These are phyloP conservation scores for Talaromyces wortmannii DNA, from an alignment of 495 filamentous ascomycete species.

Conservation along the genomic window DNA sequence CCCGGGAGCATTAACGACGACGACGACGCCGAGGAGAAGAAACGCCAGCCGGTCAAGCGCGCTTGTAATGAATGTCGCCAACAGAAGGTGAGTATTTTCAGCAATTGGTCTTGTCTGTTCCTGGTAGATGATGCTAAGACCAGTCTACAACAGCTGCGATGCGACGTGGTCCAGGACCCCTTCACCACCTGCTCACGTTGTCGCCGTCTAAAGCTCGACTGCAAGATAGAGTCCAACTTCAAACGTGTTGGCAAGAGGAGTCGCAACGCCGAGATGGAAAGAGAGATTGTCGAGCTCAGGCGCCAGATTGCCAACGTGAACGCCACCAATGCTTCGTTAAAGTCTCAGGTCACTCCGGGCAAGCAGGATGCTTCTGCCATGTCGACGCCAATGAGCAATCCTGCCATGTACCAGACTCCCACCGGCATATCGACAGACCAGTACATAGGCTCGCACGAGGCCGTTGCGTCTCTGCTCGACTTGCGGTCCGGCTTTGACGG, in stretches of 20 bases:
- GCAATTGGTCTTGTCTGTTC: not conserved
- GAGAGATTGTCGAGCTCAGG: conserved; percentile 51
- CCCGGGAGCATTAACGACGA: conserved; percentile 65
- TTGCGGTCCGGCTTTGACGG: conserved; percentile 53
- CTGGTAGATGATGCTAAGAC: conserved; percentile 2
- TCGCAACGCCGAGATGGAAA: conserved; percentile 87
- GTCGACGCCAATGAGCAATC: conserved; percentile 39
- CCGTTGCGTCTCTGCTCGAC: conserved; percentile 75
- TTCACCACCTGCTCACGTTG: conserved; percentile 78
- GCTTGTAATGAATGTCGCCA: conserved; percentile 95
- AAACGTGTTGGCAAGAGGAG: conserved; percentile 87
- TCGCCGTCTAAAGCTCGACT: conserved; percentile 75
- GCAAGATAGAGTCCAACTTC: conserved; percentile 92
- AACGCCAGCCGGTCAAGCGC: conserved; percentile 70
- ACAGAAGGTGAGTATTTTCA: conserved; percentile 62
- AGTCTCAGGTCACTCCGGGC: conserved; percentile 42
- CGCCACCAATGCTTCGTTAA: conserved; percentile 32
- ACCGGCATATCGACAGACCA: conserved; percentile 41
- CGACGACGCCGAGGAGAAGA: conserved; percentile 57
- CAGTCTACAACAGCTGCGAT: conserved; percentile 56
- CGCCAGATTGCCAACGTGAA: conserved; percentile 57
- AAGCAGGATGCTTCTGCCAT: conserved; percentile 47
- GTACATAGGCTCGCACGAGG: conserved; percentile 79
- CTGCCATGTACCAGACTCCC: conserved; percentile 35
- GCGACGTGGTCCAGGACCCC: conserved; percentile 83